phyloP scores from a whole-genome alignment of 164 flowering plant genomes.

The Akebia trifoliata region DNA sequence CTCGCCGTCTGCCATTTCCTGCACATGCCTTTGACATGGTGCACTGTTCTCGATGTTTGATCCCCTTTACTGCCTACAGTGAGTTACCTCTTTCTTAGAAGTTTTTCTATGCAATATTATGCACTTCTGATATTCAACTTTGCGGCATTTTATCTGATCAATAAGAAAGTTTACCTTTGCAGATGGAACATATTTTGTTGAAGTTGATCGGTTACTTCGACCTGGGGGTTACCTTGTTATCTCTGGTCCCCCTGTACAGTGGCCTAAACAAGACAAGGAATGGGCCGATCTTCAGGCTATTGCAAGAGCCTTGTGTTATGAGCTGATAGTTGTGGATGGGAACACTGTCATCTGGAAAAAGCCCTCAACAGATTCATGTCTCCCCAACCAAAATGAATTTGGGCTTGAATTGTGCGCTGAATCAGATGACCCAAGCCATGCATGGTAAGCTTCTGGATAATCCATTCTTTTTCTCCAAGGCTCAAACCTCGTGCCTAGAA shows the following conservation, averaged over 20 bases:
- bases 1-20: constrained; percentile 91
- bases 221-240: constrained; percentile 93
- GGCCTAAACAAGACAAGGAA: constrained; percentile 95
- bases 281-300: constrained; percentile 97
- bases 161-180: constrained; percentile 25
- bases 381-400: constrained; percentile 80
- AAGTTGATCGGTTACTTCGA: constrained; percentile 89
- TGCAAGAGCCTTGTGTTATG: constrained; percentile 85
- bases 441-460: constrained; percentile 52
- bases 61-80: constrained; percentile 96
- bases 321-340: constrained; percentile 88
- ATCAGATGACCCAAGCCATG: constrained; percentile 73
- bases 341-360: constrained; percentile 96
- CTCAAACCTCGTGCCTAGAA: neutral
- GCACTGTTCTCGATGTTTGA: constrained; percentile 93
- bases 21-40: constrained; percentile 84
- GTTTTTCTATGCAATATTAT: neutral
- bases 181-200: constrained; percentile 95
- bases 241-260: constrained; percentile 97
- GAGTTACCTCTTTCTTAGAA: constrained; percentile 29
- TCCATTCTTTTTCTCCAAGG: neutral
- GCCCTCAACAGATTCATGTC: constrained; percentile 72
- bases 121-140: neutral
- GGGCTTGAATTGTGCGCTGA: constrained; percentile 70
- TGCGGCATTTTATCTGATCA: constrained; percentile 9